These are phyloP conservation scores for Penicillium sp. DNA, from an alignment of 2,329 filamentous ascomycete genomes.

Conservation along the genomic window DNA sequence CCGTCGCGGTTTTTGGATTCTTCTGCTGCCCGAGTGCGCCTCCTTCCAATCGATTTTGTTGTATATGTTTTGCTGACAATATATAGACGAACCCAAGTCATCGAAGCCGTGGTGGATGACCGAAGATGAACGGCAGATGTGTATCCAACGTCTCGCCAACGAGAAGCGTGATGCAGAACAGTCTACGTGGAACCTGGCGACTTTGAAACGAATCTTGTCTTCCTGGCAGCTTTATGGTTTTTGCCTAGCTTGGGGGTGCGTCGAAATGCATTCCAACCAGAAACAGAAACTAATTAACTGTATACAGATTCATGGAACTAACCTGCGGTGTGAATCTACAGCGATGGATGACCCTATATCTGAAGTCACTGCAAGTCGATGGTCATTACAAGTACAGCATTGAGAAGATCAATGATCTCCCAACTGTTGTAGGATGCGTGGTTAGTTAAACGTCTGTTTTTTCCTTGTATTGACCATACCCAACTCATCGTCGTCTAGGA, in stretches of 20 bases:
- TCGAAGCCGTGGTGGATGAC: constrained; percentile 6
- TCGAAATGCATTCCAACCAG: background rate
- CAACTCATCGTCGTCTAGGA: background rate
- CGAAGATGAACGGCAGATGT: constrained; percentile 5
- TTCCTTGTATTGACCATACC: no score
- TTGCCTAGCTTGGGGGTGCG: constrained; percentile 2
- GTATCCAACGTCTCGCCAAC: background rate
- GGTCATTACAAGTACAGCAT: constrained; percentile 7
- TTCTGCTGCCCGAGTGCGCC: constrained; percentile 4
- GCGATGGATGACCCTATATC: constrained; percentile 7
- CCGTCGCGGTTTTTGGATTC: constrained; percentile 5
- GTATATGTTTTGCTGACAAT: background rate
- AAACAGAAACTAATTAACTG: background rate
- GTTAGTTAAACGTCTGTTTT: background rate
- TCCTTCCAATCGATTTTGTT: background rate
- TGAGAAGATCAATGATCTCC: constrained; percentile 3
- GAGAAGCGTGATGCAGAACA: constrained; percentile 3
- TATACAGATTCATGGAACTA: background rate
- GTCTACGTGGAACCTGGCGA: background rate
- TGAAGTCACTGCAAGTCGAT: background rate
- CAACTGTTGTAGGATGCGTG: constrained; percentile 5
- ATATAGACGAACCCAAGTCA: constrained; percentile 2
- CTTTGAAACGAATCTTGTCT: background rate
- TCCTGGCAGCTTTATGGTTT: constrained; percentile 7
- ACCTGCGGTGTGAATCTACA: constrained; percentile 7